phyloP scores from a whole-genome alignment of 768 basidiomycete species.

The Phylloporus sp. region DNA sequence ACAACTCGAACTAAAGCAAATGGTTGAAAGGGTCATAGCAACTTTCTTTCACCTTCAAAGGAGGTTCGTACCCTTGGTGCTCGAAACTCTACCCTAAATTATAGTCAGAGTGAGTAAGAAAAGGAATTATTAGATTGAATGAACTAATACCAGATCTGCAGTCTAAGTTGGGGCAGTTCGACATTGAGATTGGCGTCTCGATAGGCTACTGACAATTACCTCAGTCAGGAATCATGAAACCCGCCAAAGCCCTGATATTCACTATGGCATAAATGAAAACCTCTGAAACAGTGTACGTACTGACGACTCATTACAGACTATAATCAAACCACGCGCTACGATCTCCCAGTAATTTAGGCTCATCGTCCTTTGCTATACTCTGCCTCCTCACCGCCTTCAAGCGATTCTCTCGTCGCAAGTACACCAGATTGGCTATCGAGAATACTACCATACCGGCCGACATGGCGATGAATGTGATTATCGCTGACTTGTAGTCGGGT shows the following conservation, averaged over 20 bases:
- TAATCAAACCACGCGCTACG: constrained; percentile 55
- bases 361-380: constrained; percentile 32
- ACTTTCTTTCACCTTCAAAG: too few relatives aligned
- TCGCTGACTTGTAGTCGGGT: constrained; percentile 49
- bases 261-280: not conserved
- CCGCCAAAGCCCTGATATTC: not conserved
- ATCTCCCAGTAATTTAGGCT: constrained; percentile 44
- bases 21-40: too few relatives aligned
- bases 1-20: too few relatives aligned
- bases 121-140: too few relatives aligned
- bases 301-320: constrained; percentile 31
- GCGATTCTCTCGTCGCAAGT: constrained; percentile 42
- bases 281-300: not conserved
- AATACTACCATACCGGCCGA: constrained; percentile 39
- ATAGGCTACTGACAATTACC: too few relatives aligned
- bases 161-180: not conserved
- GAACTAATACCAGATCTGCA: too few relatives aligned
- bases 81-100: too few relatives aligned
- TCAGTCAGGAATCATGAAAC: not conserved
- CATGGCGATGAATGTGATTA: constrained; percentile 34
- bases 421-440: constrained; percentile 36
- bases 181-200: not conserved
- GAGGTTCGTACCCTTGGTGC: too few relatives aligned
- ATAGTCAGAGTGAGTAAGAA: too few relatives aligned
- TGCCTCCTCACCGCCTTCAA: constrained; percentile 40